phyloP scores from a whole-genome alignment of 176 grass and related monocot genomes.

The Panicum miliaceum region DNA sequence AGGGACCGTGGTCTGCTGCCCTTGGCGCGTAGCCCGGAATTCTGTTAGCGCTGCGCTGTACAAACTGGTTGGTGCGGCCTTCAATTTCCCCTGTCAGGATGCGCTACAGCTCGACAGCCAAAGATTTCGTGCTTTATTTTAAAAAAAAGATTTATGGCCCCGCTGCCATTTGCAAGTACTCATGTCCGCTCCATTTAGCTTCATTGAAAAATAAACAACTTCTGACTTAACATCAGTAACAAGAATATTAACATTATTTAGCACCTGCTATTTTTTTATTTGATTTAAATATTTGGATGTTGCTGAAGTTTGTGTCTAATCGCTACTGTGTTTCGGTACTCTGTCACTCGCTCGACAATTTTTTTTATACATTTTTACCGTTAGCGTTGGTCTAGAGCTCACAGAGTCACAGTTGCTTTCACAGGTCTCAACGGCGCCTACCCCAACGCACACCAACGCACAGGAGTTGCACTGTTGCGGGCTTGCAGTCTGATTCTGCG shows the following conservation, averaged over 20 bases:
- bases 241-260: neutral
- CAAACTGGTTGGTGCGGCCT: constrained; percentile 28
- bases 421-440: neutral
- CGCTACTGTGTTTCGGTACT: neutral
- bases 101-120: neutral
- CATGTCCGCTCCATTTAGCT: neutral
- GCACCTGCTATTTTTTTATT: neutral
- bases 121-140: too few species aligned
- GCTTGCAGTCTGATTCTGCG: neutral
- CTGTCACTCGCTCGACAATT: neutral
- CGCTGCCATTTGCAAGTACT: too few species aligned
- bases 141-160: too few species aligned
- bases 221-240: neutral
- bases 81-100: constrained; percentile 25
- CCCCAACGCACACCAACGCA: neutral
- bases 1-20: neutral
- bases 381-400: neutral
- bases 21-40: constrained; percentile 12
- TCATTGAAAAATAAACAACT: neutral
- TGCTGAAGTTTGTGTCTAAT: neutral
- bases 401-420: neutral
- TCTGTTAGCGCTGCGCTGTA: neutral
- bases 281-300: neutral
- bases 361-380: neutral
- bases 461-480: neutral